These are phyloP conservation scores for Penicillium aurantiogriseum DNA, from an alignment of 2,329 filamentous ascomycete genomes.

Conservation along the genomic window DNA sequence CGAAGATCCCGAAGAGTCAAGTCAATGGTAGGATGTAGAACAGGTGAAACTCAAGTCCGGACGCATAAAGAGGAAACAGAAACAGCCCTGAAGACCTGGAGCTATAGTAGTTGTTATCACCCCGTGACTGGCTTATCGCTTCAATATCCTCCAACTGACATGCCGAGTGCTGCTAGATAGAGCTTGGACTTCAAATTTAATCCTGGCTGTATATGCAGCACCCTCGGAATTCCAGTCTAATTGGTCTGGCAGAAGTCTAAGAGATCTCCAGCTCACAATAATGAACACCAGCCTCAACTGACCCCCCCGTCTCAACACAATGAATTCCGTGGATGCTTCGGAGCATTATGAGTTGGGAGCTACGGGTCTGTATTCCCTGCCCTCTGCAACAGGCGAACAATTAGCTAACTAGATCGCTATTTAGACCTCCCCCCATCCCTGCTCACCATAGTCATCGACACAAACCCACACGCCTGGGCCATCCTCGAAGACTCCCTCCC, in stretches of 20 bases:
- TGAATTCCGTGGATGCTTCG: slow-evolving; percentile 66
- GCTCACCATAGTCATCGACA: slow-evolving; percentile 88
- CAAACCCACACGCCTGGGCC: slow-evolving; percentile 92
- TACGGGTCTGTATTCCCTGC: slow-evolving; percentile 40
- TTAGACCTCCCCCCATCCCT: slow-evolving; percentile 70
- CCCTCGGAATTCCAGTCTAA: background rate
- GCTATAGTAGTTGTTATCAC: slow-evolving; percentile 7
- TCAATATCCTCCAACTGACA: slow-evolving; percentile 1
- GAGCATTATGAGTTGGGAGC: slow-evolving; percentile 53
- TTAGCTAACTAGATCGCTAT: background rate
- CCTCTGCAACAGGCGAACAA: background rate
- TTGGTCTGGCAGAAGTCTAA: background rate
- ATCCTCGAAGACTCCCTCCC: slow-evolving; percentile 71
- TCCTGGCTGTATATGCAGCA: background rate
- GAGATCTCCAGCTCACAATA: slow-evolving; percentile 6
- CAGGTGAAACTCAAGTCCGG: background rate
- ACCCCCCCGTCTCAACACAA: slow-evolving; percentile 35
- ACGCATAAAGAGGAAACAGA: background rate
- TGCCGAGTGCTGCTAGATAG: background rate
- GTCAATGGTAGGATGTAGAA: background rate
- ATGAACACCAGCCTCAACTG: slow-evolving; percentile 15
- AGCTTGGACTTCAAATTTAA: background rate
- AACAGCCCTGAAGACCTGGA: background rate
- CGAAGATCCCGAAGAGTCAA: background rate
- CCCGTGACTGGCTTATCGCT: slow-evolving; percentile 12